Conservation (phyloP, 805 yeast genomes). For the Kazachstania martiniae region DNA sequence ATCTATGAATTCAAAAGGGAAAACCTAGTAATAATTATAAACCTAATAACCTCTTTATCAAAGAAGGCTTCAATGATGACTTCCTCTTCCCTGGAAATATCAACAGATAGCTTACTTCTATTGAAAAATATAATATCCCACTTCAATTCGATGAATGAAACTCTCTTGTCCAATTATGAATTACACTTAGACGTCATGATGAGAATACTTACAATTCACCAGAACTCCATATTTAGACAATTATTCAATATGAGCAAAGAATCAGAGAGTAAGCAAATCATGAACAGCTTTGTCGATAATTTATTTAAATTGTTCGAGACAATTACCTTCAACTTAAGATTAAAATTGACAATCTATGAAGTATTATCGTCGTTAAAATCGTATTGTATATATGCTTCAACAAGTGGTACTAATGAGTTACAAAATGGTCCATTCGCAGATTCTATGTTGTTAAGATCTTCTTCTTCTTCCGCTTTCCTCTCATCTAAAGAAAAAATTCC, state of each 20-base stretch:
- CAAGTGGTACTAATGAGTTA: slow-evolving; percentile 1
- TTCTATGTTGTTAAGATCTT: not conserved
- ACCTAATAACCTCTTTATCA: slow-evolving; percentile 15
- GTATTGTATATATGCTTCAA: slow-evolving; percentile 16
- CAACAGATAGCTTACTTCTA: slow-evolving; percentile 8
- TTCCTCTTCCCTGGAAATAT: slow-evolving; percentile 5
- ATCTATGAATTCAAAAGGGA: slow-evolving; percentile 3
- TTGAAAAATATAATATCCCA: slow-evolving; percentile 7
- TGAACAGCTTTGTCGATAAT: slow-evolving; percentile 8
- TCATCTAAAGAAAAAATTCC: not conserved
- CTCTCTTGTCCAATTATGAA: slow-evolving; percentile 6
- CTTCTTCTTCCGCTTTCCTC: not conserved
- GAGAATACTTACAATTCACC: slow-evolving; percentile 24
- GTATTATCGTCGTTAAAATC: slow-evolving; percentile 23
- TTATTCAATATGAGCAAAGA: slow-evolving; percentile 9
- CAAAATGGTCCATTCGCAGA: not conserved
- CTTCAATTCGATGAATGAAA: slow-evolving; percentile 8
- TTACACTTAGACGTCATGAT: slow-evolving; percentile 13
- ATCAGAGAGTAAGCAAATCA: not conserved
- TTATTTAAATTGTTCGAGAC: slow-evolving; percentile 19
- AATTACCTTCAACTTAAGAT: slow-evolving; percentile 17
- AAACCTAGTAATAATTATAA: slow-evolving; percentile 15
- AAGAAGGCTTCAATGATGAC: slow-evolving; percentile 10
- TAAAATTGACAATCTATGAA: slow-evolving; percentile 25
- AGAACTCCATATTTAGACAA: slow-evolving; percentile 14